Evolutionary conservation across 2,329 filamentous ascomycete genomes (phyloP), one percentile per base, ranked within the genome.

Genomic region (Cercospora janseana): DNA sequence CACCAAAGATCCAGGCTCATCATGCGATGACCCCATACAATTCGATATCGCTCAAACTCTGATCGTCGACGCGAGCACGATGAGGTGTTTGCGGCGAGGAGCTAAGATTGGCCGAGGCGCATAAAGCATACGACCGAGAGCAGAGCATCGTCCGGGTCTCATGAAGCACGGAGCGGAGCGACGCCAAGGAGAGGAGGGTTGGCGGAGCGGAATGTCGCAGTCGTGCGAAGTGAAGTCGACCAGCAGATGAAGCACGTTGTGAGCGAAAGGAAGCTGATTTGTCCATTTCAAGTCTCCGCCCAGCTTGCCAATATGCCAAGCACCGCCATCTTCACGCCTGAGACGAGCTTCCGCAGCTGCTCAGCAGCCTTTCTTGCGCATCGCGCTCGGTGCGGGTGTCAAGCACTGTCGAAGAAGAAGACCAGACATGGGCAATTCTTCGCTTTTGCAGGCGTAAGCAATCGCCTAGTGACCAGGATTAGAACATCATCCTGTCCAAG

Each of bases 101-200:
- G 44, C 44, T 47, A 40, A 40, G 32, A 29, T 23, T 47, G 44
- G 32, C 44, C 44, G 44, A 40, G 44, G 31, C 32, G 28, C 31
- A 40, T 27, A 38, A n/a, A 29, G 44, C 44, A 46, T 7, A 32
- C 20, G 44, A 38, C 44, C 44, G 12, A 46, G 32, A 40, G 32
- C 15, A 47, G 44, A 23, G 24, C 10, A 40, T 21, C 20, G 44
- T 29, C 44, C 44, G 44, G 32, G 44, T 12, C 10, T 24, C 23
- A n/a, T n/a, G n/a, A n/a, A 27, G 23, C 29, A 34, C 18, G 18
- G 23, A 29, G 18, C 20, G 43, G 43, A 46, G 13, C 32, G 20
- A 32, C 18, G 43, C 43, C 43, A 46, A 46, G 43, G 31, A 12
- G 16, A 13, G 4, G 15, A 31, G 31, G 15, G 18, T 26, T 37